Base-by-base conservation (phyloP, 805 yeast species). In the Sugiyamaella chiloensis region DNA sequence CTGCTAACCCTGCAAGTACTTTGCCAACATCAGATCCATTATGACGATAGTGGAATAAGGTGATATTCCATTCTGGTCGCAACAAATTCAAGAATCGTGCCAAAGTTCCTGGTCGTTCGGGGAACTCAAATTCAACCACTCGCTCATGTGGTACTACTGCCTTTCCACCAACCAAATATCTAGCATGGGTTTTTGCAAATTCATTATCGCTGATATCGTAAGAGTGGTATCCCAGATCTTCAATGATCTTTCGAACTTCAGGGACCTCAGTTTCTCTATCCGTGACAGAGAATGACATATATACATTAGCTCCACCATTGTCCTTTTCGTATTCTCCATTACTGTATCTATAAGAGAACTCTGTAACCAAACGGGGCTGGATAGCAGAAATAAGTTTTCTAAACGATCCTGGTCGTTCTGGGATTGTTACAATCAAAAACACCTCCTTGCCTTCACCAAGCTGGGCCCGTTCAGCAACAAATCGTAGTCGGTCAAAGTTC, bases 361-460 rank as follows among this genome's bases (percentile, higher is more conserved):
- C 99, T 4, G 99, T 93, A 44, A 91, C 88, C 2, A 83, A 74
- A 68, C 98, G 80, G 51, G 99, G 98, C 53, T 83, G 82, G 39
- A 93, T 81, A 37, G 87, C 74, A 31, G 75, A 73, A 60, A 88
- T 95, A 52, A 93, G 74, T 56, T 79, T 78, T 46, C 78, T 75
- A 69, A 93, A 93, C 47, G 95, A 85, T 24, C 98, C 99, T 16
- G 97, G 96, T 39, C 73, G 69, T 65, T 93, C 99, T 20, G 98
- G 97, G 54, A 93, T 88, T 37, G 88, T 83, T 14, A 90, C 88
- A 40, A 86, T 79, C 74, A 93, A 74, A 60, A 95, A 91, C 5
- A 88, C 96, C 71, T 93, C 99, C 58, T 84, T 87, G 47, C 98
- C 99, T 65, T 91, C 98, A 69, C 99, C 99, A n/a, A 93, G 75